These are phyloP conservation scores for Paraurostyla sp. DNA, from an alignment of 73 alveolate genomes.

Conservation along the genomic window DNA sequence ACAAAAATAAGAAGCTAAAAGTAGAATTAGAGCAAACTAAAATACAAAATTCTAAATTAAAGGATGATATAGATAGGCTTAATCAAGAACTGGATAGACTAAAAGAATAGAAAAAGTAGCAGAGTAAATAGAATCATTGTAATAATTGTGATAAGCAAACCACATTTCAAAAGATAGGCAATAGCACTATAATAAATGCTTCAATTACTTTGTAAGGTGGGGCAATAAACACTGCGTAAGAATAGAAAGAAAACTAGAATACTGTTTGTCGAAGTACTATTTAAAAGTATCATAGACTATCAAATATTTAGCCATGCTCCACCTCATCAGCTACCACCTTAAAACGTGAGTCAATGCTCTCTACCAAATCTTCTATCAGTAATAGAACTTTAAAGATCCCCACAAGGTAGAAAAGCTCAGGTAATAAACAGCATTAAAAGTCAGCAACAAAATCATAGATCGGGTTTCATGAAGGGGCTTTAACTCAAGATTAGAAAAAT, in stretches of 20 bases:
- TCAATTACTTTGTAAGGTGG: neutral
- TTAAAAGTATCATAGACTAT: neutral
- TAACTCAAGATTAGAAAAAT: too few relatives aligned
- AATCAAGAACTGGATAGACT: neutral
- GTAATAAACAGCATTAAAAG: too few relatives aligned
- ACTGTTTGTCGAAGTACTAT: neutral
- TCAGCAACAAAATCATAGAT: too few relatives aligned
- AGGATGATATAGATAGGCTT: slow-evolving; percentile 7
- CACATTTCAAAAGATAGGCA: neutral
- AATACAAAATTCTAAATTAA: neutral
- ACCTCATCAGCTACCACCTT: too few relatives aligned
- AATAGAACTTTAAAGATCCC: too few relatives aligned
- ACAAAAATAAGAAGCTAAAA: slow-evolving; percentile 24
- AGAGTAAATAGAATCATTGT: neutral
- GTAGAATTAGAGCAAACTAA: slow-evolving; percentile 12
- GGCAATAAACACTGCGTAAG: neutral
- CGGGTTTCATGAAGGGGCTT: too few relatives aligned
- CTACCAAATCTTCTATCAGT: too few relatives aligned
- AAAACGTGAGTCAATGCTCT: too few relatives aligned
- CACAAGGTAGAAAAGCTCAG: too few relatives aligned
- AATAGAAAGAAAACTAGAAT: too few relatives aligned
- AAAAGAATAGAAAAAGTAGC: neutral
- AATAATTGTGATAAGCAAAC: neutral
- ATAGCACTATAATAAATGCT: slow-evolving; percentile 19
- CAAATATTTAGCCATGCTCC: too few relatives aligned